phyloP scores from a whole-genome alignment of 2,329 filamentous ascomycete species.

The Neonectria ditissima region DNA sequence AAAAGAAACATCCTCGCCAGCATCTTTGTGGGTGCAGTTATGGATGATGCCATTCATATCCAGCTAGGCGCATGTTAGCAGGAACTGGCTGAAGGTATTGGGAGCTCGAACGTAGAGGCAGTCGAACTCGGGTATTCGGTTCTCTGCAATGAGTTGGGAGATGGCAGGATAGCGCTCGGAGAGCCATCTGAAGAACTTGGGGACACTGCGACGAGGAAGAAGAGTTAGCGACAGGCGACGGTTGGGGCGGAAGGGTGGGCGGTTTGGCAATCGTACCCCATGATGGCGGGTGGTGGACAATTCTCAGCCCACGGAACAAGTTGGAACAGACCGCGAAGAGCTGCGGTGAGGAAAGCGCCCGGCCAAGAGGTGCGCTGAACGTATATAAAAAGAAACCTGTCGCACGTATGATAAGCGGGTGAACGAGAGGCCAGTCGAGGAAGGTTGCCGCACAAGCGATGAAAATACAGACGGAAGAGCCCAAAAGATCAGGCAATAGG shows the following conservation, averaged over 20 bases:
- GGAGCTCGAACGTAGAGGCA: conserved; percentile 80
- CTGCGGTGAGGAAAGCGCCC: conserved; percentile 27
- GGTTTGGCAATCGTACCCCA: conserved; percentile 46
- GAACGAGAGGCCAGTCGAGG: conserved; percentile 13
- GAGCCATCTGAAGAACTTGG: conserved; percentile 99
- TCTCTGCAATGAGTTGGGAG: conserved; percentile 98
- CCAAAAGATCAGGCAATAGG: conserved; percentile 8
- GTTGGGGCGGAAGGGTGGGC: conserved; percentile 15
- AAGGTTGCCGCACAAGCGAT: conserved; percentile 16
- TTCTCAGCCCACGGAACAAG: conserved; percentile 38
- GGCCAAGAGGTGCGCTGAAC: conserved; percentile 35
- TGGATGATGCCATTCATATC: conserved; percentile 99
- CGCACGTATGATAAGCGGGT: conserved; percentile 22
- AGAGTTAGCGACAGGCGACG: conserved; percentile 30
- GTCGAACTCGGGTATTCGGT: conserved; percentile 98
- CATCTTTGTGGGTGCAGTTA: conserved; percentile 98
- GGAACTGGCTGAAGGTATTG: conserved; percentile 29
- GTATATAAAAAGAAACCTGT: conserved; percentile 32
- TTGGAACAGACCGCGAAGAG: conserved; percentile 20
- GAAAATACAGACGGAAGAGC: conserved; percentile 17
- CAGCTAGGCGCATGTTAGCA: conserved; percentile 62
- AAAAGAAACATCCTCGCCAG: conserved; percentile 85
- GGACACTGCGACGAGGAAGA: conserved; percentile 61
- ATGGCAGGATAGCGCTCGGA: conserved; percentile 99
- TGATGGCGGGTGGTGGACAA: conserved; percentile 37